Evolutionary conservation across 495 filamentous ascomycete species (phyloP).

Genomic region (Aspergillus cristatus): DNA sequence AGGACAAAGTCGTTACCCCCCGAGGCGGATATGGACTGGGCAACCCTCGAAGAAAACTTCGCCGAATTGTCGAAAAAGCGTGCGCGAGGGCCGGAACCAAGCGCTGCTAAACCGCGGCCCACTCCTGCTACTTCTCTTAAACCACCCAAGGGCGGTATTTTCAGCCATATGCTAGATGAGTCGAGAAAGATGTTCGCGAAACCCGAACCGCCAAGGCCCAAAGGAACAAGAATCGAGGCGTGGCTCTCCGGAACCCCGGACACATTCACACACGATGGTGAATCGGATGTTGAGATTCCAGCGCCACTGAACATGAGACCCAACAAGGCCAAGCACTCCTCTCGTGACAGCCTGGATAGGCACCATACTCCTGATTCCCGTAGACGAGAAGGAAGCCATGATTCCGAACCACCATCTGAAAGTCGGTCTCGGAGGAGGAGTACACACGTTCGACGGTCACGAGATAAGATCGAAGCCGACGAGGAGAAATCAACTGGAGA

Average conservation of each 20-base stretch:
- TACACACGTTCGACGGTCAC: constrained; percentile 19
- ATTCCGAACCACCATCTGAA: constrained; percentile 15
- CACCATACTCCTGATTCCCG: no score
- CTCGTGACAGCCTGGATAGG: no score
- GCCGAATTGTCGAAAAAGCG: constrained; percentile 34
- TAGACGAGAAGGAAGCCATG: constrained; percentile 13
- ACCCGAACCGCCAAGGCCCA: constrained; percentile 39
- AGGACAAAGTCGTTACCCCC: constrained; percentile 19
- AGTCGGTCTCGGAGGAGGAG: constrained; percentile 21
- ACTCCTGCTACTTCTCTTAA: constrained; percentile 16
- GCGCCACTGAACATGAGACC: constrained; percentile 34
- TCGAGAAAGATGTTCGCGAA: constrained; percentile 46
- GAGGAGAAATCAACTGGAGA: constrained; percentile 9
- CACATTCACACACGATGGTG: constrained; percentile 53
- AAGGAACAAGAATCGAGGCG: constrained; percentile 56
- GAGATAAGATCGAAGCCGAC: constrained; percentile 1
- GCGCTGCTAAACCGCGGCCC: constrained; percentile 3
- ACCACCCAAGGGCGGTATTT: constrained; percentile 37
- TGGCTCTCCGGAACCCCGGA: constrained; percentile 68
- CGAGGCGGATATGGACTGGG: constrained; percentile 32
- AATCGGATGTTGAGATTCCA: constrained; percentile 33
- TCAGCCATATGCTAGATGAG: constrained; percentile 41
- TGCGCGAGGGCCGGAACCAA: constrained; percentile 19
- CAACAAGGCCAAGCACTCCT: constrained; percentile 19
- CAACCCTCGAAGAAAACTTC: constrained; percentile 35